phyloP scores from a whole-genome alignment of 345 rosid species.

The Corymbia maculata region DNA sequence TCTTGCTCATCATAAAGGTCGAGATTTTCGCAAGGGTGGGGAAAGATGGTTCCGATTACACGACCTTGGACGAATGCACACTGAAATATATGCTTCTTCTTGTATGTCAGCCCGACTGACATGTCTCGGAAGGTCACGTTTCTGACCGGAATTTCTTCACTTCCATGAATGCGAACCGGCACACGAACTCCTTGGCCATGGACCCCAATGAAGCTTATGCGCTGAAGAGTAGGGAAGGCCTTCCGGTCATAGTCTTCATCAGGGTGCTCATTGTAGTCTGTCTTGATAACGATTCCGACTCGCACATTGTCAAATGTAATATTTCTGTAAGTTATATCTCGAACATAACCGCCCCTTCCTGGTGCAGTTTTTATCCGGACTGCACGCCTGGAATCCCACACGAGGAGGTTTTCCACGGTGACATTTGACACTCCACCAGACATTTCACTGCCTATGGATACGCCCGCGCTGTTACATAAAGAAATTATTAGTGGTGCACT shows the following conservation, averaged over 20 bases:
- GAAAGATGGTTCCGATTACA: constrained; percentile 79
- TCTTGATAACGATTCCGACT: constrained; percentile 87
- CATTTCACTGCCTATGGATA: constrained; percentile 99
- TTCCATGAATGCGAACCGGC: constrained; percentile 91
- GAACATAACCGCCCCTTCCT: constrained; percentile 89
- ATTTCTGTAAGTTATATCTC: constrained; percentile 55
- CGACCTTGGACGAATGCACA: constrained; percentile 85
- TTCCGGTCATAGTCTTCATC: constrained; percentile 69
- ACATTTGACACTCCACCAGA: constrained; percentile 94
- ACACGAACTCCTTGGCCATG: constrained; percentile 93
- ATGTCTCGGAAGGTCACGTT: constrained; percentile 76
- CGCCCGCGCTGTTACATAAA: constrained; percentile 67
- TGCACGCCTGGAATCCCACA: constrained; percentile 91
- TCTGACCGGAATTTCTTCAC: constrained; percentile 71
- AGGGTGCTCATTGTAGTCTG: constrained; percentile 95
- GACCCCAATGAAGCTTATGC: constrained; percentile 69
- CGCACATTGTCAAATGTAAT: constrained; percentile 74
- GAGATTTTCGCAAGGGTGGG: constrained; percentile 86
- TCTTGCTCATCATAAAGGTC: constrained; percentile 77
- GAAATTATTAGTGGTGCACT: neutral
- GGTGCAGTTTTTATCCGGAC: constrained; percentile 95
- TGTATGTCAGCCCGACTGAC: constrained; percentile 86
- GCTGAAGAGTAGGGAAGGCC: constrained; percentile 54
- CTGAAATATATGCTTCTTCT: constrained; percentile 92
- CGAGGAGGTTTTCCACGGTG: constrained; percentile 66